phyloP scores from a whole-genome alignment of 352 stramenopile species.

The Phytophthora macrochlamydospora region DNA sequence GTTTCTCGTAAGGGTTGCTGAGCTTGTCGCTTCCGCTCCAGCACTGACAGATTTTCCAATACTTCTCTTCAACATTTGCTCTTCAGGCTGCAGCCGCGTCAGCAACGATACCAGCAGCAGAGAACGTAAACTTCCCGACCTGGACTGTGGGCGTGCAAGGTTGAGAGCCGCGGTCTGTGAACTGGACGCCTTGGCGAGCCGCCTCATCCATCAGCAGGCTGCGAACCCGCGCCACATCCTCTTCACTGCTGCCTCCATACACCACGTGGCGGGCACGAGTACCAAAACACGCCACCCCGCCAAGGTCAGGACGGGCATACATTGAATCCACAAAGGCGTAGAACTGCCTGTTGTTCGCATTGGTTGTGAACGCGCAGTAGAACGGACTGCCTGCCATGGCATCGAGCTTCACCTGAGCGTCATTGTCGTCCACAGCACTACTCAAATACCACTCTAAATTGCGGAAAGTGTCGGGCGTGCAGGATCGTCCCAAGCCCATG shows the following conservation, averaged over 20 bases:
- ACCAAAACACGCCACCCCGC: conserved; percentile 16
- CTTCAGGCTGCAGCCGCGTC: conserved; percentile 9
- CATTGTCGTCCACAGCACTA: conserved; percentile 5
- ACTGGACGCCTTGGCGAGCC: not conserved
- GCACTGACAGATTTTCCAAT: not conserved
- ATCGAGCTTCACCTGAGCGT: conserved; percentile 3
- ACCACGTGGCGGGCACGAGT: conserved; percentile 3
- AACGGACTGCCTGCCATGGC: conserved; percentile 5
- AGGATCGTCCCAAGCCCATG: conserved; percentile 16
- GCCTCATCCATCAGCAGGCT: not conserved
- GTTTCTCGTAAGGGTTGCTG: not conserved
- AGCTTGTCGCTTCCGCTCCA: not conserved
- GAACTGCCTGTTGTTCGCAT: conserved; percentile 1
- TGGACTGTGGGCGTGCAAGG: not conserved
- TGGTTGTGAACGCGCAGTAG: conserved; percentile 9
- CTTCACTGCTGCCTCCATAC: conserved; percentile 8
- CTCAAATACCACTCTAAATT: conserved; percentile 18
- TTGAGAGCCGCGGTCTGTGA: conserved; percentile 6
- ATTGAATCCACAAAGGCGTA: conserved; percentile 8
- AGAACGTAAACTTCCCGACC: conserved; percentile 13
- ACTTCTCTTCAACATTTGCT: no score
- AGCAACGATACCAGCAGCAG: conserved; percentile 12
- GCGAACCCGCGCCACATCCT: conserved; percentile 15
- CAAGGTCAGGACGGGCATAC: conserved; percentile 5
- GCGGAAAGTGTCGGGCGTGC: conserved; percentile 4